These are phyloP conservation scores for Saksenaea vasiformis DNA, from an alignment of 371 early-diverging fungal species.

Conservation along the genomic window DNA sequence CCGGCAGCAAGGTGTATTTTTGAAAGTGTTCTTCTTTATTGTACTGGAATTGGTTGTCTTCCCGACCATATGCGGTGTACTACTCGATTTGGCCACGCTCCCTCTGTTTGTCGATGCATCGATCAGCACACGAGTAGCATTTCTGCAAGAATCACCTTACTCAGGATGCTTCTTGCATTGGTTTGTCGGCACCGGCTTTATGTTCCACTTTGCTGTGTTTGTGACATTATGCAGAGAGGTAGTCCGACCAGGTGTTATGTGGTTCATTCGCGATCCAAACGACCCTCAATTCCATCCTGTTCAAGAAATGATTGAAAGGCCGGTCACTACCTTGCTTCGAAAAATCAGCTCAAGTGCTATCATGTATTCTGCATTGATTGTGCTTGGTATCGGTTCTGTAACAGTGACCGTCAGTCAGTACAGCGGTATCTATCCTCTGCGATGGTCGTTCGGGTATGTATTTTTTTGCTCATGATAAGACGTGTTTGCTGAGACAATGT, in stretches of 20 bases:
- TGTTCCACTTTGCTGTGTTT: constrained; percentile 90
- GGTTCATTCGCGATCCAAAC: constrained; percentile 96
- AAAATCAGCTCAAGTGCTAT: constrained; percentile 79
- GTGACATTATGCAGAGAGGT: constrained; percentile 79
- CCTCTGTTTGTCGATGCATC: constrained; percentile 74
- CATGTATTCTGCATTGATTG: constrained; percentile 78
- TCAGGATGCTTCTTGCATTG: constrained; percentile 82
- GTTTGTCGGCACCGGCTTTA: constrained; percentile 90
- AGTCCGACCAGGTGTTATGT: constrained; percentile 90
- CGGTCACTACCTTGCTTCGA: constrained; percentile 69
- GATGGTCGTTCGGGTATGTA: constrained; percentile 52
- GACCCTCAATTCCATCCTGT: constrained; percentile 93
- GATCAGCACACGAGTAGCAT: constrained; percentile 57
- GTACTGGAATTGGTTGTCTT: constrained; percentile 84
- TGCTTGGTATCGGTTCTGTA: constrained; percentile 69
- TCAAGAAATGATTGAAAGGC: constrained; percentile 84
- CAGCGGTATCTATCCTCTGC: constrained; percentile 52
- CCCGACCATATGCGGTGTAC: constrained; percentile 84
- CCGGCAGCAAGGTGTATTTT: constrained; percentile 61
- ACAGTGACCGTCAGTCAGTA: constrained; percentile 41
- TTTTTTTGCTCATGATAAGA: background rate
- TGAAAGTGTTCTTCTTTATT: constrained; percentile 80
- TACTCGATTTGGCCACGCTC: constrained; percentile 83
- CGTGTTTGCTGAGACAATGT: background rate
- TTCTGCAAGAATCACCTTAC: constrained; percentile 65